Conservation (phyloP, 2,329 filamentous ascomycete species). For the Ophiostoma sp. region DNA sequence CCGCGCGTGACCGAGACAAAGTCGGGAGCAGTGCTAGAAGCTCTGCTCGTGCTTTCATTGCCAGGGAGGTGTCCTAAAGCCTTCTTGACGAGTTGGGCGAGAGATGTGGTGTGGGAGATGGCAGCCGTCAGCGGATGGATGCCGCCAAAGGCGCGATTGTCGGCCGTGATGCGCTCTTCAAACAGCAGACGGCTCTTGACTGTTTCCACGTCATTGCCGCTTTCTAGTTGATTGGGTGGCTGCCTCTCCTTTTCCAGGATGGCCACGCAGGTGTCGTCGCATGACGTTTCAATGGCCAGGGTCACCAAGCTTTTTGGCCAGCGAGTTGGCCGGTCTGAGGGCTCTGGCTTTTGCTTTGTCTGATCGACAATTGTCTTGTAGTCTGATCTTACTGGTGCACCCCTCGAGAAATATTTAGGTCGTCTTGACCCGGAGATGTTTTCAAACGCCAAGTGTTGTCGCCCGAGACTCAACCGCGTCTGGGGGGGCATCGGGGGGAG, state of each 20-base stretch:
- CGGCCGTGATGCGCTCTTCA: constrained; percentile 74
- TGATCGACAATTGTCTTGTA: neutral
- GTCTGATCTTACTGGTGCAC: neutral
- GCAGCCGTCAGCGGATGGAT: constrained; percentile 75
- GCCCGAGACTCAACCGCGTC: neutral
- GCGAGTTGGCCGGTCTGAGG: neutral
- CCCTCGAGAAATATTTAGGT: neutral
- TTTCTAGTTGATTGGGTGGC: too few relatives aligned
- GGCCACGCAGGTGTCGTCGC: constrained; percentile 90
- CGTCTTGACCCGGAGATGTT: neutral
- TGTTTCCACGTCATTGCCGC: neutral
- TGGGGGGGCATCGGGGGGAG: neutral
- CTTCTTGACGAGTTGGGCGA: constrained; percentile 62
- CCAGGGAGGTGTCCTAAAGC: constrained; percentile 52
- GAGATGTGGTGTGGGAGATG: constrained; percentile 64
- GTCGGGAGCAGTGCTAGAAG: constrained; percentile 40
- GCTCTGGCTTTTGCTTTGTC: too few relatives aligned
- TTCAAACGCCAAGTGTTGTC: neutral
- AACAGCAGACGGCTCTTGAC: constrained; percentile 59
- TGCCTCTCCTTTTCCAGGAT: constrained; percentile 57
- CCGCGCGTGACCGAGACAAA: constrained; percentile 87
- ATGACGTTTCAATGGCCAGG: constrained; percentile 76
- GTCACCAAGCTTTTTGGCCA: constrained; percentile 33
- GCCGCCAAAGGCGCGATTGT: constrained; percentile 68
- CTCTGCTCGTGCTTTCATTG: too few relatives aligned